Conservation (phyloP, 1,139 yeast genomes). For the Lodderomyces orthopsilosis region DNA sequence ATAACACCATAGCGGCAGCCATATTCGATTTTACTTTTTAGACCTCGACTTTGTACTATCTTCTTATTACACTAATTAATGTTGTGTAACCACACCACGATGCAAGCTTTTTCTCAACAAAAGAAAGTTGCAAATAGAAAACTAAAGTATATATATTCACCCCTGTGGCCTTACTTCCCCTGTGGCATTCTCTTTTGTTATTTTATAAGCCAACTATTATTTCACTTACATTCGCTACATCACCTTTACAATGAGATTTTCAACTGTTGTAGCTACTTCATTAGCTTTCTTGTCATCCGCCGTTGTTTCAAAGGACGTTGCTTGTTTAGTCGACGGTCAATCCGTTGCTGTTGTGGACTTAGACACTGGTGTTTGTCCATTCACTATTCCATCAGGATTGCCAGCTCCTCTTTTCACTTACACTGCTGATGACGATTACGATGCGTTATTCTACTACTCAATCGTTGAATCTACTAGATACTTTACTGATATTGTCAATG, state of each 20-base stretch:
- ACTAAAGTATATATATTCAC: not conserved
- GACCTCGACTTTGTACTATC: not conserved
- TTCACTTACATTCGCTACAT: constrained; percentile 8
- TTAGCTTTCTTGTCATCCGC: constrained; percentile 21
- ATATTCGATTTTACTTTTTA: not conserved
- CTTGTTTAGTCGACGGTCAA: constrained; percentile 36
- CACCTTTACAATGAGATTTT: constrained; percentile 10
- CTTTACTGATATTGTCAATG: constrained; percentile 36
- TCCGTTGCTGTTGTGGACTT: constrained; percentile 36
- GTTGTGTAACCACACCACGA: not conserved
- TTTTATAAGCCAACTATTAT: not conserved
- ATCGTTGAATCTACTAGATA: constrained; percentile 21
- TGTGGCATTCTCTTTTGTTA: not conserved
- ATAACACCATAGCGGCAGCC: not conserved
- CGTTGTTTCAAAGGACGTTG: constrained; percentile 32
- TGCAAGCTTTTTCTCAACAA: not conserved
- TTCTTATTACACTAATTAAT: not conserved
- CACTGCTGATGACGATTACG: constrained; percentile 31
- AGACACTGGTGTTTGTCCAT: constrained; percentile 42
- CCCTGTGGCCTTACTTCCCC: not conserved
- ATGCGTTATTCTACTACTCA: constrained; percentile 38
- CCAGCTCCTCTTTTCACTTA: constrained; percentile 27
- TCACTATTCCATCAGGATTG: constrained; percentile 30
- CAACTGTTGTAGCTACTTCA: constrained; percentile 13
- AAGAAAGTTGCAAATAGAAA: not conserved